Evolutionary conservation across 495 filamentous ascomycete genomes (phyloP).

Genomic region (Xylaria venustula): DNA sequence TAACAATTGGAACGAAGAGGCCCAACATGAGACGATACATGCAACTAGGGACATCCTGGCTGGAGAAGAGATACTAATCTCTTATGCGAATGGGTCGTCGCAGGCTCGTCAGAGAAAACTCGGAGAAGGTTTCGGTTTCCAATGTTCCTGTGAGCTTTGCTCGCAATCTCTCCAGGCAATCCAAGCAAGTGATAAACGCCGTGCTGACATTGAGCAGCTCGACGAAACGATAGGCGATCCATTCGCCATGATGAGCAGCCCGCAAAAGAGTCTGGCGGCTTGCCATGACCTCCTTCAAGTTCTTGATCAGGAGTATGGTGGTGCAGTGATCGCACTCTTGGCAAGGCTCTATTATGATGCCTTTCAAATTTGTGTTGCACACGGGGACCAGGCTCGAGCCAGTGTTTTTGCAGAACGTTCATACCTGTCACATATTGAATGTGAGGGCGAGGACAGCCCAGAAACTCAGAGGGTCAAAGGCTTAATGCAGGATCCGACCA

Average conservation of each 20-base stretch:
- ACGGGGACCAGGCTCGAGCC: slow-evolving; percentile 44
- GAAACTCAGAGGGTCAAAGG: slow-evolving; percentile 27
- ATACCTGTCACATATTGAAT: slow-evolving; percentile 27
- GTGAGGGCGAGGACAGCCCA: slow-evolving; percentile 37
- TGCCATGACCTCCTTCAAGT: slow-evolving; percentile 28
- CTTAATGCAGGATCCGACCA: slow-evolving; percentile 34
- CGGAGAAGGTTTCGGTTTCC: slow-evolving; percentile 37
- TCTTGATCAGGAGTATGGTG: slow-evolving; percentile 30
- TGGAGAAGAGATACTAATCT: slow-evolving; percentile 44
- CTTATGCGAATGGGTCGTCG: slow-evolving; percentile 30
- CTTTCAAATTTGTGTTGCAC: slow-evolving; percentile 45
- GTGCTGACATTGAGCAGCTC: slow-evolving; percentile 27
- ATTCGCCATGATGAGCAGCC: slow-evolving; percentile 16
- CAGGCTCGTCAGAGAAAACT: slow-evolving; percentile 22
- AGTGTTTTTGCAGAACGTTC: slow-evolving; percentile 44
- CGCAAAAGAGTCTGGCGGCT: slow-evolving; percentile 27
- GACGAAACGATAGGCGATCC: slow-evolving; percentile 34
- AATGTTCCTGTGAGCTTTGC: slow-evolving; percentile 33
- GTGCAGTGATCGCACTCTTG: slow-evolving; percentile 24
- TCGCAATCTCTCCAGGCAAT: slow-evolving; percentile 26
- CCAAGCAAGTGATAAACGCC: slow-evolving; percentile 30
- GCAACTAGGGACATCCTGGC: slow-evolving; percentile 35
- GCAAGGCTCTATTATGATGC: slow-evolving; percentile 42
- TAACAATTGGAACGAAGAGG: slow-evolving; percentile 35
- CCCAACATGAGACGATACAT: slow-evolving; percentile 32